Conservation (phyloP, 495 filamentous ascomycete genomes). For the Trichoderma orchidacearum region DNA sequence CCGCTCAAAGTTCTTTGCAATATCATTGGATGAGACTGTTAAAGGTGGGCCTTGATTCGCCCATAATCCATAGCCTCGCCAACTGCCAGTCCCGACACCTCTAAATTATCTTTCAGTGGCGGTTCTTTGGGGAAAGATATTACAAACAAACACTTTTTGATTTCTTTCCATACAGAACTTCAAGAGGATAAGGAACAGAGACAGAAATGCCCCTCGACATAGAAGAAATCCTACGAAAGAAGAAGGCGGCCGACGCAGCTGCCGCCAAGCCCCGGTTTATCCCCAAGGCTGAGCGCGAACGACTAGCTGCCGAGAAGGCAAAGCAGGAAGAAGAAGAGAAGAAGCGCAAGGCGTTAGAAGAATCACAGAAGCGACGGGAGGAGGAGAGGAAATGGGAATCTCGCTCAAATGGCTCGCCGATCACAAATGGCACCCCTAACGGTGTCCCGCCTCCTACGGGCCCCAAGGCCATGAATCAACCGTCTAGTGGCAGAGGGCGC, state of each 20-base stretch:
- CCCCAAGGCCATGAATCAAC: conserved; percentile 40
- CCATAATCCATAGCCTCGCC: neutral
- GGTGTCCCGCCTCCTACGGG: conserved; percentile 50
- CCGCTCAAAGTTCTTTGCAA: neutral
- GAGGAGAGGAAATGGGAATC: conserved; percentile 3
- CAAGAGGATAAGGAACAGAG: neutral
- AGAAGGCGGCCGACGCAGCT: conserved; percentile 31
- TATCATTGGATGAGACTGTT: neutral
- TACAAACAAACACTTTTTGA: neutral
- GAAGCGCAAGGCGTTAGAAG: conserved; percentile 40
- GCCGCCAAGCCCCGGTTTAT: conserved; percentile 78
- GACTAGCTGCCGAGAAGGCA: conserved; percentile 71
- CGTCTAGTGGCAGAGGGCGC: conserved; percentile 4
- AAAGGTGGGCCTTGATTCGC: neutral
- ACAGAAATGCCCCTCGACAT: conserved; percentile 28
- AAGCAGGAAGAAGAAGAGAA: conserved; percentile 70
- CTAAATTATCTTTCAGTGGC: neutral
- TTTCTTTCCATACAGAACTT: neutral
- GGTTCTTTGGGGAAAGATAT: no score
- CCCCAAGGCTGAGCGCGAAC: conserved; percentile 78
- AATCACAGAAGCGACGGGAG: conserved; percentile 14
- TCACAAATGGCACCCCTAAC: conserved; percentile 1
- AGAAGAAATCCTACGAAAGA: conserved; percentile 30
- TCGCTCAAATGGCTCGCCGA: conserved; percentile 5
- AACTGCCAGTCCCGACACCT: no score